phyloP scores from a whole-genome alignment of 441 rosid genomes.

The Omphalea diandra region DNA sequence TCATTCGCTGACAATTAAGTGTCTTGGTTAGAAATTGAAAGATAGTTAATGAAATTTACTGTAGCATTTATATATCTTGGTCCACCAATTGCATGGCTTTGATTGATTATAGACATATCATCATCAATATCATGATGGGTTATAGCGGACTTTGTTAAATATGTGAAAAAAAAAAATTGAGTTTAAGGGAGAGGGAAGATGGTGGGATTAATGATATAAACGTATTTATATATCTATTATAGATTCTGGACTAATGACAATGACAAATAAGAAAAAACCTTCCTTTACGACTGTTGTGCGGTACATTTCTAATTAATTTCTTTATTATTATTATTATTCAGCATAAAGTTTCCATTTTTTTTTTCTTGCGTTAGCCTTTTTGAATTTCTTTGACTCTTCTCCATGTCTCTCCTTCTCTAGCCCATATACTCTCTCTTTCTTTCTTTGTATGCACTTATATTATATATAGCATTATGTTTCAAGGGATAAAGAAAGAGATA shows the following conservation, averaged over 20 bases:
- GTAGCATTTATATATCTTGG: neutral
- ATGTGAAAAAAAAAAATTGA: no score
- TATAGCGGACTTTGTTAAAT: no score
- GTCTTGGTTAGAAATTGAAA: no score
- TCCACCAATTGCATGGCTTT: conserved; percentile 16
- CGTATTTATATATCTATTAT: conserved; percentile 17
- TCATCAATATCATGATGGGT: no score
- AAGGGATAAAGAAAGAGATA: conserved; percentile 14
- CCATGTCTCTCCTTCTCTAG: conserved; percentile 70
- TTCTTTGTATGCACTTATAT: conserved; percentile 20
- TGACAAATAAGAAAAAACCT: conserved; percentile 61
- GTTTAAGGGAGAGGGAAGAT: conserved; percentile 3
- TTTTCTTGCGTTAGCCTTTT: conserved; percentile 28
- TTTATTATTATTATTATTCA: conserved; percentile 41
- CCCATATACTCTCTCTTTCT: conserved; percentile 39
- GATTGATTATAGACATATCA: no score
- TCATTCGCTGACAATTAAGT: no score
- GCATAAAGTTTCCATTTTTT: conserved; percentile 35
- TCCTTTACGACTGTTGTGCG: conserved; percentile 42
- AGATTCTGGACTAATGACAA: conserved; percentile 46
- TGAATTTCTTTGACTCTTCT: conserved; percentile 31
- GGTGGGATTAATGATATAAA: conserved; percentile 26
- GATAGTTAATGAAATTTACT: no score
- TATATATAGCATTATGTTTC: conserved; percentile 33
- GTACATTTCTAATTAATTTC: conserved; percentile 38